Evolutionary conservation across 2,329 filamentous ascomycete genomes (phyloP).

Genomic region (Botryotinia narcissicola): DNA sequence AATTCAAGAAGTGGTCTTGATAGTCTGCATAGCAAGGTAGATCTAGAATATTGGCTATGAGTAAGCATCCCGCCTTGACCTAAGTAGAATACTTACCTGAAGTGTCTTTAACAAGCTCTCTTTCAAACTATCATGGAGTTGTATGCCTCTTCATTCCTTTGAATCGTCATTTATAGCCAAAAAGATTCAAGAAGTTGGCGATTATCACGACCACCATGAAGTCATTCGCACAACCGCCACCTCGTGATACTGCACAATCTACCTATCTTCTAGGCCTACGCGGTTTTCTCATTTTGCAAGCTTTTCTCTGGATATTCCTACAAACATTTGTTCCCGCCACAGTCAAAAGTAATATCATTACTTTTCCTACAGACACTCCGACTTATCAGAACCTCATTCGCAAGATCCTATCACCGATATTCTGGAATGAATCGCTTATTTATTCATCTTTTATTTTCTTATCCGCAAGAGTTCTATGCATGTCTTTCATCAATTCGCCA

Average conservation of each 20-base stretch:
- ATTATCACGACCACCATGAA: not conserved
- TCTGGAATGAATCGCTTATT: constrained; percentile 46
- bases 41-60: not conserved
- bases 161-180: not conserved
- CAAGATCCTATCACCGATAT: constrained; percentile 45
- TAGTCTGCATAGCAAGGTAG: not conserved
- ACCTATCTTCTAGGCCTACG: constrained; percentile 18
- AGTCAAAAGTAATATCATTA: constrained; percentile 32
- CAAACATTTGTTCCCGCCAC: constrained; percentile 45
- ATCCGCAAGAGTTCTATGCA: constrained; percentile 43
- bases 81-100: not conserved
- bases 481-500: constrained; percentile 44
- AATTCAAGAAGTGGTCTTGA: not conserved
- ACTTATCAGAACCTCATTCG: constrained; percentile 44
- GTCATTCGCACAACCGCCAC: not conserved
- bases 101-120: not conserved
- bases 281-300: constrained; percentile 35
- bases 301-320: constrained; percentile 47
- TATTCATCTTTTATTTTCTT: constrained; percentile 47
- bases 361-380: constrained; percentile 40
- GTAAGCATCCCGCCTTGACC: not conserved
- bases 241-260: not conserved
- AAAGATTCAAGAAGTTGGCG: not conserved
- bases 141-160: not conserved
- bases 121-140: not conserved